Conservation (phyloP, 345 rosid genomes). For the Rhizophora apiculata region DNA sequence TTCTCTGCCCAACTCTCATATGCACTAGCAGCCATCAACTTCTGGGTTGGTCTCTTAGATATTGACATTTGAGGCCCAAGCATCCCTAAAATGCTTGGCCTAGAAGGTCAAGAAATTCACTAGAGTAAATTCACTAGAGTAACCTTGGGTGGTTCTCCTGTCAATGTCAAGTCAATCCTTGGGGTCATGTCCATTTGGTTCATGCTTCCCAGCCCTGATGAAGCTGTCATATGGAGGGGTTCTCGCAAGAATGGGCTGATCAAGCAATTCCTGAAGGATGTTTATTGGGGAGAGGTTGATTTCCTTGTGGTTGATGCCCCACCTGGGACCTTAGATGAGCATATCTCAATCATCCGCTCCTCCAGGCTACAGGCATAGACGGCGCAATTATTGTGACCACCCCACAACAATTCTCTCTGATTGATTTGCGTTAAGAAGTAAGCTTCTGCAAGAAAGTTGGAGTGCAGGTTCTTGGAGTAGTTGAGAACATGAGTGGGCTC, state of each 20-base stretch:
- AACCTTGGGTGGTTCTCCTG: slow-evolving; percentile 99
- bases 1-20: slow-evolving; percentile 87
- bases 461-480: slow-evolving; percentile 77
- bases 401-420: slow-evolving; percentile 87
- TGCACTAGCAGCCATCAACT: slow-evolving; percentile 79
- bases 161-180: slow-evolving; percentile 86
- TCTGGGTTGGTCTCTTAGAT: slow-evolving; percentile 85
- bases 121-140: no score
- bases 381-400: slow-evolving; percentile 93
- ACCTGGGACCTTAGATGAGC: slow-evolving; percentile 94
- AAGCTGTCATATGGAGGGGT: slow-evolving; percentile 97
- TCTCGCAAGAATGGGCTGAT: slow-evolving; percentile 87
- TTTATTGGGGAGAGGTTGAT: slow-evolving; percentile 88
- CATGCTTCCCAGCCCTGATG: slow-evolving; percentile 90
- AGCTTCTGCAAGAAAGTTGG: slow-evolving; percentile 94
- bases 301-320: slow-evolving; percentile 93
- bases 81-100: slow-evolving; percentile 93
- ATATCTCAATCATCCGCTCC: slow-evolving; percentile 89
- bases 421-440: slow-evolving; percentile 88
- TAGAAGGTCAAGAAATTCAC: slow-evolving; percentile 93
- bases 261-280: slow-evolving; percentile 90
- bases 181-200: slow-evolving; percentile 97
- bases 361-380: slow-evolving; percentile 74
- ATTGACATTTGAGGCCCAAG: slow-evolving; percentile 95
- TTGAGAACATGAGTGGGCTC: slow-evolving; percentile 96